Conservation (phyloP, 2,329 filamentous ascomycete species). For the Pseudogymnoascus sp. region DNA sequence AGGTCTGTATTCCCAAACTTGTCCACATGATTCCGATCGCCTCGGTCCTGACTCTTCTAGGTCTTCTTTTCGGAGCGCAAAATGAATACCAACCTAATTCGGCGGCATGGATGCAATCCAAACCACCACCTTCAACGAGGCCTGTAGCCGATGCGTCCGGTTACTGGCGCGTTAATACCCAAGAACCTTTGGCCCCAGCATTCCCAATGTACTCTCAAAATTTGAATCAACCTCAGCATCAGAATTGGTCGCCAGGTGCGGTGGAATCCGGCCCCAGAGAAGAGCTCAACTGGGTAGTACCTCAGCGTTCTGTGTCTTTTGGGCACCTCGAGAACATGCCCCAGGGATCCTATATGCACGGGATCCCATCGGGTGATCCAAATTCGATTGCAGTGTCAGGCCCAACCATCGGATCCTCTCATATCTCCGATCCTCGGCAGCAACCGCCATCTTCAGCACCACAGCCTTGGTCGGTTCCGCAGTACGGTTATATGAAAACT, state of each 20-base stretch:
- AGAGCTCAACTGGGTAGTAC: constrained; percentile 25
- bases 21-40: neutral
- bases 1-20: constrained; percentile 18
- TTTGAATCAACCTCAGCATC: constrained; percentile 22
- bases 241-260: constrained; percentile 24
- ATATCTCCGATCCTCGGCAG: neutral
- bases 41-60: neutral
- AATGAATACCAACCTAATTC: constrained; percentile 9
- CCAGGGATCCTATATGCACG: neutral
- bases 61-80: neutral
- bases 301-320: constrained; percentile 29
- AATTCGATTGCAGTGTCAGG: constrained; percentile 2
- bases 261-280: constrained; percentile 24
- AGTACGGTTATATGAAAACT: constrained; percentile 1
- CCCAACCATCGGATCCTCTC: neutral
- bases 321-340: constrained; percentile 11
- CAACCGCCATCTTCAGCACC: neutral
- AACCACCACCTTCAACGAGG: constrained; percentile 36
- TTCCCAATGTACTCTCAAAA: constrained; percentile 43
- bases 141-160: constrained; percentile 32
- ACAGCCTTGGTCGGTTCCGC: neutral
- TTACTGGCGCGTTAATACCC: constrained; percentile 43
- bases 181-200: constrained; percentile 42
- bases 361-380: neutral
- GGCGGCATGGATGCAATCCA: constrained; percentile 37